These are phyloP conservation scores for Curvularia eragrostidis DNA, from an alignment of 2,329 filamentous ascomycete species.

Conservation along the genomic window DNA sequence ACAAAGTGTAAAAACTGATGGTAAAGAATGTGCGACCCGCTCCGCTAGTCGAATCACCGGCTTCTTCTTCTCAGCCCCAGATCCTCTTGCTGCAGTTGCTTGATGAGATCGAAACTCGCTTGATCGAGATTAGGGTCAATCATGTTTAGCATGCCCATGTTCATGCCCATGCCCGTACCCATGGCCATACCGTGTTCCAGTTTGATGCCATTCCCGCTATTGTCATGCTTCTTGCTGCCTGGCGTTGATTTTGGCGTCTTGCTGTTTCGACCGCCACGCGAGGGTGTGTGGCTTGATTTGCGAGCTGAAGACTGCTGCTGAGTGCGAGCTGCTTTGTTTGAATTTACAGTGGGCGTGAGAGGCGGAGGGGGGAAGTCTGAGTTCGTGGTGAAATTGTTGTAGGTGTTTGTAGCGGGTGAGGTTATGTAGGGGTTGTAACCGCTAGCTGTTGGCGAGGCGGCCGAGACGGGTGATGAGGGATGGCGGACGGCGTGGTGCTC, in stretches of 20 bases:
- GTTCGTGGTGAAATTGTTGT: constrained; percentile 34
- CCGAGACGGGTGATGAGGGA: constrained; percentile 28
- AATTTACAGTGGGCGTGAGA: constrained; percentile 17
- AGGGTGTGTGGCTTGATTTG: constrained; percentile 34
- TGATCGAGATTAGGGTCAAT: constrained; percentile 37
- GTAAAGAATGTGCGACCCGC: background rate
- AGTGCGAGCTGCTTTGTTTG: constrained; percentile 9
- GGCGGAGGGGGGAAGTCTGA: constrained; percentile 34
- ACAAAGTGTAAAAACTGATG: background rate
- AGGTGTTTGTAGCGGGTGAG: constrained; percentile 24
- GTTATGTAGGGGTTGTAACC: constrained; percentile 23
- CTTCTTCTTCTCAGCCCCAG: constrained; percentile 39
- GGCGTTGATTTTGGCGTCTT: constrained; percentile 42
- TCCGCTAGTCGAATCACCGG: constrained; percentile 18
- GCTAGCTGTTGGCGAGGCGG: constrained; percentile 21
- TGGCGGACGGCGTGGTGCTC: constrained; percentile 24
- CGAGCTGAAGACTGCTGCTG: constrained; percentile 23
- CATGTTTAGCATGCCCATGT: constrained; percentile 27
- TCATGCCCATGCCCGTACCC: constrained; percentile 22
- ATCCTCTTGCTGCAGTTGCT: constrained; percentile 43
- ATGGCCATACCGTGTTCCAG: constrained; percentile 28
- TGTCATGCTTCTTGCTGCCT: constrained; percentile 21
- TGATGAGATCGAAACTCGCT: constrained; percentile 35
- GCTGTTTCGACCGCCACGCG: constrained; percentile 27
- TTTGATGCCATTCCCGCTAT: constrained; percentile 40